These are phyloP conservation scores for Penicillium decumbens DNA, from an alignment of 2,329 filamentous ascomycete species.

Conservation along the genomic window DNA sequence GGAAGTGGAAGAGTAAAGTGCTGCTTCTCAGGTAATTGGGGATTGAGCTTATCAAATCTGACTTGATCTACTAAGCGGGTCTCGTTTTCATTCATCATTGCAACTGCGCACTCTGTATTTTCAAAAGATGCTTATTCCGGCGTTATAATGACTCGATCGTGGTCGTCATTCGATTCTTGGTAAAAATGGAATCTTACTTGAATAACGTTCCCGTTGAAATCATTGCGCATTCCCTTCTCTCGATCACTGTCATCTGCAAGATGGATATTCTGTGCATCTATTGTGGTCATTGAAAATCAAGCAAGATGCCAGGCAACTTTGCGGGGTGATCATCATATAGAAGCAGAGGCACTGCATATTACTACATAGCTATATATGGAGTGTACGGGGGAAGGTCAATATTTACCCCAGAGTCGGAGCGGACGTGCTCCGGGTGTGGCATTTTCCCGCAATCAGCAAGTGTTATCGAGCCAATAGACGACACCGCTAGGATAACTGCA, in stretches of 20 bases:
- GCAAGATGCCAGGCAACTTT: no score
- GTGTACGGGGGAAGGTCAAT: not conserved
- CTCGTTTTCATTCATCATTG: not conserved
- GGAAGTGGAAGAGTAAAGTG: conserved; percentile 40
- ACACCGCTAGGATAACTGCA: not conserved
- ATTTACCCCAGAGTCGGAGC: not conserved
- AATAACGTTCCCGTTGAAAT: not conserved
- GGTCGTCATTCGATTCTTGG: not conserved
- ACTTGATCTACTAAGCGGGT: not conserved
- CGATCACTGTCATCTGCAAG: no score
- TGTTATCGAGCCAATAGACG: not conserved
- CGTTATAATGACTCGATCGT: not conserved
- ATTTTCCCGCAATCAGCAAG: not conserved
- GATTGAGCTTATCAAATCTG: not conserved
- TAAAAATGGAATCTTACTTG: not conserved
- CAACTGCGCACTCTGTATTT: not conserved
- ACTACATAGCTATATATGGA: no score
- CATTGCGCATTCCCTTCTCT: no score
- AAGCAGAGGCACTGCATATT: no score
- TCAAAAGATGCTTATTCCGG: conserved; percentile 6
- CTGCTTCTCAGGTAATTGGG: not conserved
- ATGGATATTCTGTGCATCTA: no score
- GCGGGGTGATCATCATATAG: no score
- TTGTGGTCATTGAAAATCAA: no score
- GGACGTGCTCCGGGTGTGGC: no score